These are phyloP conservation scores for Jamesozyma piceae DNA, from an alignment of 805 yeast genomes.

Conservation along the genomic window DNA sequence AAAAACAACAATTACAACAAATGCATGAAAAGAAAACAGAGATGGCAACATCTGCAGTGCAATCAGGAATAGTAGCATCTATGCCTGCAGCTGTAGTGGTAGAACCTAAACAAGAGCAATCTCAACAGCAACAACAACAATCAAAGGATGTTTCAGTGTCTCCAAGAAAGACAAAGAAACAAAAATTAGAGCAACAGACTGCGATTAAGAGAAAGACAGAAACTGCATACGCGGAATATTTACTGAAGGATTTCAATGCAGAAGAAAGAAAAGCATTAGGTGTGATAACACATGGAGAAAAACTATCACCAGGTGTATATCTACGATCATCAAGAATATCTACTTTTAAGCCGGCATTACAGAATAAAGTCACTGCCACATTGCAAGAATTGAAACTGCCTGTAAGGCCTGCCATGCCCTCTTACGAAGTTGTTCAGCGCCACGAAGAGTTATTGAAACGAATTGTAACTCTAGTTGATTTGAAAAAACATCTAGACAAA, in stretches of 20 bases:
- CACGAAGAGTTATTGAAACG: constrained; percentile 68
- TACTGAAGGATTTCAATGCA: constrained; percentile 40
- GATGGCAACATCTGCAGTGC: constrained; percentile 5
- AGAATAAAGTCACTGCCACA: constrained; percentile 48
- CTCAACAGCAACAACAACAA: background rate
- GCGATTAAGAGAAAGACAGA: constrained; percentile 26
- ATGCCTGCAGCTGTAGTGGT: constrained; percentile 5
- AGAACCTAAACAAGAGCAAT: constrained; percentile 4
- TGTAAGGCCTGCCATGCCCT: constrained; percentile 77
- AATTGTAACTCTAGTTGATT: constrained; percentile 64
- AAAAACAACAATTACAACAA: constrained; percentile 29
- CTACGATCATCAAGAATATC: constrained; percentile 73
- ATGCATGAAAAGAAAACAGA: constrained; percentile 17
- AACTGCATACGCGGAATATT: constrained; percentile 28
- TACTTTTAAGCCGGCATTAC: constrained; percentile 68
- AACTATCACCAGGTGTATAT: constrained; percentile 66
- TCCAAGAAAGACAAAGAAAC: constrained; percentile 25
- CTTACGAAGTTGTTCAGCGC: constrained; percentile 63
- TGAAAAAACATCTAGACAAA: constrained; percentile 81
- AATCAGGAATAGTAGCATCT: constrained; percentile 7
- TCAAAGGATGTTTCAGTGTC: constrained; percentile 5
- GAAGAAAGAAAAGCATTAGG: constrained; percentile 85
- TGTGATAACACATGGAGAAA: constrained; percentile 65
- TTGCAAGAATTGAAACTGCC: constrained; percentile 76
- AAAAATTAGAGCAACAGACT: constrained; percentile 25